Conservation (phyloP, 2,329 filamentous ascomycete genomes). For the Exophiala xenobiotica region DNA sequence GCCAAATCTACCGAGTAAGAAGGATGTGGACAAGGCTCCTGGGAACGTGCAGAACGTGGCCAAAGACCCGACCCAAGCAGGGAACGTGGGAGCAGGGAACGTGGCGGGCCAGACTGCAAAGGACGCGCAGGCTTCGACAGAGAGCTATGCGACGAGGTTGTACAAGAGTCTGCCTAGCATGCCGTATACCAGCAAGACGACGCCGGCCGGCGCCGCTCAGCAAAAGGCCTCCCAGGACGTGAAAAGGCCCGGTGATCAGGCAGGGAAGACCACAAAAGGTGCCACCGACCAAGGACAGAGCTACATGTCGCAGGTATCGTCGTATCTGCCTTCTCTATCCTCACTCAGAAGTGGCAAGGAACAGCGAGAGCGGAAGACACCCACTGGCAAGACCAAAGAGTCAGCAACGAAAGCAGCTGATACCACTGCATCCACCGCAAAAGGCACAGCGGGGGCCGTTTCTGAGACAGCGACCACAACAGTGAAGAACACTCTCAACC, state of each 20-base stretch:
- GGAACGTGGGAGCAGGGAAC: slow-evolving; percentile 12
- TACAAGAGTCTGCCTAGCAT: slow-evolving; percentile 28
- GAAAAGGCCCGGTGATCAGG: slow-evolving; percentile 10
- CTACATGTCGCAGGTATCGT: slow-evolving; percentile 27
- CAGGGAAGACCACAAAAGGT: slow-evolving; percentile 9
- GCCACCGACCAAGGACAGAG: slow-evolving; percentile 14
- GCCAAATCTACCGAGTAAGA: slow-evolving; percentile 22
- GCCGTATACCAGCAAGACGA: slow-evolving; percentile 20
- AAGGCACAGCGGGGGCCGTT: slow-evolving; percentile 20
- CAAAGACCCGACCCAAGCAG: slow-evolving; percentile 16
- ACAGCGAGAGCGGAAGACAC: not conserved
- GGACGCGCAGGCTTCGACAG: slow-evolving; percentile 17
- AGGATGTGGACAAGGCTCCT: slow-evolving; percentile 27
- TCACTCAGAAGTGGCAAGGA: not conserved
- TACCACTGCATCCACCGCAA: slow-evolving; percentile 16
- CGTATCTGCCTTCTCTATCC: slow-evolving; percentile 27
- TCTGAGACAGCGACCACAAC: slow-evolving; percentile 22
- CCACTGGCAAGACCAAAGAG: slow-evolving; percentile 18
- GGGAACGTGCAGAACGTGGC: slow-evolving; percentile 19
- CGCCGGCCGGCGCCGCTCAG: slow-evolving; percentile 9
- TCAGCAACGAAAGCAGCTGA: slow-evolving; percentile 18
- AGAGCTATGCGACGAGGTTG: slow-evolving; percentile 19
- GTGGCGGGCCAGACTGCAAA: slow-evolving; percentile 19
- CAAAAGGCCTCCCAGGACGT: slow-evolving; percentile 12
- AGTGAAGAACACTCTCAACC: slow-evolving; percentile 25